Conservation (phyloP, 768 basidiomycete species). For the Goffeauzyma gilvescens region DNA sequence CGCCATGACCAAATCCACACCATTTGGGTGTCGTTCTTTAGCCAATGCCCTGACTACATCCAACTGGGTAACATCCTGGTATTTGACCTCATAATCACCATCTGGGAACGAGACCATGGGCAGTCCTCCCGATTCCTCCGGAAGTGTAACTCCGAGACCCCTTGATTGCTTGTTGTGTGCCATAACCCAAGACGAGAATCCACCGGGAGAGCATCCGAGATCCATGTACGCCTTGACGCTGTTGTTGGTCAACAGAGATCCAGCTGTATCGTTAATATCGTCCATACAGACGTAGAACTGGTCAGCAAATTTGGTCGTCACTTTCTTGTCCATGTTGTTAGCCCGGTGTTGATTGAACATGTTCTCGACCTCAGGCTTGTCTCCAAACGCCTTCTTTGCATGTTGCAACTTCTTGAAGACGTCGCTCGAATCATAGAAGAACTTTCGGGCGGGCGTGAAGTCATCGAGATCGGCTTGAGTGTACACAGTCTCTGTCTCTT, state of each 20-base stretch:
- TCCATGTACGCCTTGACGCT: slow-evolving; percentile 2
- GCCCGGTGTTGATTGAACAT: slow-evolving; percentile 8
- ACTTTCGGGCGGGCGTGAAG: slow-evolving; percentile 4
- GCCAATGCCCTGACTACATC: slow-evolving; percentile 1
- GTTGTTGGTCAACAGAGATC: neutral
- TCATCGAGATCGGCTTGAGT: slow-evolving; percentile 2
- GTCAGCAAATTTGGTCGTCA: slow-evolving; percentile 5
- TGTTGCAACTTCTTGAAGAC: slow-evolving; percentile 4
- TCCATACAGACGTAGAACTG: slow-evolving; percentile 11
- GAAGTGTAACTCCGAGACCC: slow-evolving; percentile 6
- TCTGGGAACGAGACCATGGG: slow-evolving; percentile 10
- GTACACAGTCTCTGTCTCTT: neutral
- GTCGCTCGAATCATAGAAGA: slow-evolving; percentile 2
- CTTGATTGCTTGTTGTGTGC: neutral
- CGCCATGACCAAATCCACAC: slow-evolving; percentile 7
- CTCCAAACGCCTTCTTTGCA: slow-evolving; percentile 7
- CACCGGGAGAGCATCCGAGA: slow-evolving; percentile 8
- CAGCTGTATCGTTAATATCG: slow-evolving; percentile 7
- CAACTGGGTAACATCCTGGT: slow-evolving; percentile 5
- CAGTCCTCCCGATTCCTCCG: slow-evolving; percentile 3
- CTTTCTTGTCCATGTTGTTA: slow-evolving; percentile 3
- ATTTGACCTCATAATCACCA: slow-evolving; percentile 7
- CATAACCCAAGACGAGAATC: slow-evolving; percentile 8
- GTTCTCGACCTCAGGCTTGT: slow-evolving; percentile 7
- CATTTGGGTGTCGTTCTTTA: neutral